A percentile compares a stretch with the other conserved stretches of the same genome.
phyloP scores from a whole-genome alignment of 306 rosid species.

The Amphicarpaea edgeworthii region DNA sequence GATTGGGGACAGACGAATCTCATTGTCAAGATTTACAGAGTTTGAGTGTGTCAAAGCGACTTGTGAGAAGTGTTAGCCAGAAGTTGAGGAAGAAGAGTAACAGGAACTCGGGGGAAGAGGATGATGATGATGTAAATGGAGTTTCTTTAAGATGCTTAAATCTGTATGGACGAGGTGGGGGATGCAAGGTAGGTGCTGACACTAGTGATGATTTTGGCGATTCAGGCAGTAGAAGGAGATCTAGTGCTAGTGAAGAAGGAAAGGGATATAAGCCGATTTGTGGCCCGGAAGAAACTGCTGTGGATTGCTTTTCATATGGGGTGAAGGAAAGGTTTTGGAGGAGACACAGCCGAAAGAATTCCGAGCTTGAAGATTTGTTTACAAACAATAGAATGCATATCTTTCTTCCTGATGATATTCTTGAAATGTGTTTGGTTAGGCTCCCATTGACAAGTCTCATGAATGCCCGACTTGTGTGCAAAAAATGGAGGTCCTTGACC shows the following conservation, averaged over 20 bases:
- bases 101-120: constrained; percentile 68
- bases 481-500: constrained; percentile 88
- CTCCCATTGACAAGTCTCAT: constrained; percentile 87
- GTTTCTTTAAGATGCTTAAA: constrained; percentile 80
- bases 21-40: constrained; percentile 65
- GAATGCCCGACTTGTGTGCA: constrained; percentile 99
- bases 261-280: constrained; percentile 79
- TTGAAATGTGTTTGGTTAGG: constrained; percentile 96
- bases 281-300: constrained; percentile 71
- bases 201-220: constrained; percentile 84
- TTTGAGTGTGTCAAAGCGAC: constrained; percentile 85
- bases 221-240: constrained; percentile 80
- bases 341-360: constrained; percentile 69
- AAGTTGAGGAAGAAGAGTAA: constrained; percentile 77
- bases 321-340: constrained; percentile 88
- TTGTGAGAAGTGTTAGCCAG: constrained; percentile 90
- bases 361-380: constrained; percentile 67
- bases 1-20: constrained; percentile 64
- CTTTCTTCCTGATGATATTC: constrained; percentile 96
- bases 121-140: constrained; percentile 67
- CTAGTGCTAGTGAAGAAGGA: constrained; percentile 90
- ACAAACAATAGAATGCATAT: constrained; percentile 71
- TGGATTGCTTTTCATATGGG: constrained; percentile 92
- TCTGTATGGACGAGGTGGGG: constrained; percentile 87
- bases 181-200: constrained; percentile 99